Percentiles rank a stretch among this genome's conserved stretches.
Evolutionary conservation across 176 grass and related monocot genomes (phyloP).

Genomic region (Oryza punctata): DNA sequence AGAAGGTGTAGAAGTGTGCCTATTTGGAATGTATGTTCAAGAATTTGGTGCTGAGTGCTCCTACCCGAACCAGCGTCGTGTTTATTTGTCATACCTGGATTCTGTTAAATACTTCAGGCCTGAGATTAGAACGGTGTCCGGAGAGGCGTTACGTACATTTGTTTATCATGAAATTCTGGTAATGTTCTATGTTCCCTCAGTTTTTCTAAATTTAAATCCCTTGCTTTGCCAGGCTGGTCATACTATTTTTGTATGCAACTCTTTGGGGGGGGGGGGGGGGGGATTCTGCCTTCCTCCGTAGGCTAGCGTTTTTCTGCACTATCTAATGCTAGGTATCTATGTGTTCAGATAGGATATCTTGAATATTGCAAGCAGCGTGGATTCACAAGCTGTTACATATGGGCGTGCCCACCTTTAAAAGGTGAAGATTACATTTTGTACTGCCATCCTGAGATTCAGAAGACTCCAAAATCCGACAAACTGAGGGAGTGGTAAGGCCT

Average conservation of each 20-base stretch:
- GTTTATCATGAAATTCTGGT: constrained; percentile 99
- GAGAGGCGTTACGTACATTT: constrained; percentile 89
- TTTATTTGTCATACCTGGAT: constrained; percentile 99
- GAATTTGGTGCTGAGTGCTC: constrained; percentile 95
- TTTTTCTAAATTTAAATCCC: constrained; percentile 29
- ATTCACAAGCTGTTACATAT: constrained; percentile 99
- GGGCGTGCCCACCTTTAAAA: constrained; percentile 97
- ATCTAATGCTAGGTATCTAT: constrained; percentile 39
- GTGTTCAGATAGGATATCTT: constrained; percentile 96
- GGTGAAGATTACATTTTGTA: constrained; percentile 99
- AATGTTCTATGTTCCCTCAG: constrained; percentile 27
- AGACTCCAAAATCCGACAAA: constrained; percentile 99
- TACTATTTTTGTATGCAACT: constrained; percentile 25
- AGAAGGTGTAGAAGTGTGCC: constrained; percentile 99
- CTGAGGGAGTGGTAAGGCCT: constrained; percentile 84
- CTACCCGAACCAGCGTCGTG: constrained; percentile 84
- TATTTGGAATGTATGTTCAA: constrained; percentile 99
- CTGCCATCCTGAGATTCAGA: constrained; percentile 99
- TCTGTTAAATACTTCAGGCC: constrained; percentile 99
- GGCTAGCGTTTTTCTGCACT: constrained; percentile 2
- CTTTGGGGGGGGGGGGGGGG: no score
- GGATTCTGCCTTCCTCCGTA: not conserved
- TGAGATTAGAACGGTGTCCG: constrained; percentile 75
- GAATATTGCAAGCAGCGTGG: constrained; percentile 99
- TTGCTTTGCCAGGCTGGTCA: constrained; percentile 25